Evolutionary conservation across 1,284 basidiomycete species (phyloP).

Genomic region (Rhodotorula glutinis): DNA sequence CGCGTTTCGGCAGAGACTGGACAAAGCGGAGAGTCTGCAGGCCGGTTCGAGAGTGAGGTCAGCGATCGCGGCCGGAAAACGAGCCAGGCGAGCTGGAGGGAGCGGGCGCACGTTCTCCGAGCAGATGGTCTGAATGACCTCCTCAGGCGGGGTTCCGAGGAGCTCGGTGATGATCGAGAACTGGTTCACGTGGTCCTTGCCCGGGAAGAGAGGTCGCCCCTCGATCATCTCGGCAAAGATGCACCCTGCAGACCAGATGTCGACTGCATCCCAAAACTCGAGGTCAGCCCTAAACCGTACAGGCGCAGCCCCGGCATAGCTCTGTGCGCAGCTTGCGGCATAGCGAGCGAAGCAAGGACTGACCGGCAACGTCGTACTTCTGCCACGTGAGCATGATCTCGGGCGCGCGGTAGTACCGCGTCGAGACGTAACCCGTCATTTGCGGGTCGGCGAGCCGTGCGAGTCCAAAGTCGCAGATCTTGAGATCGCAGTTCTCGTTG

Average conservation of each 20-base stretch:
- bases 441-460: slow-evolving; percentile 92
- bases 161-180: slow-evolving; percentile 99
- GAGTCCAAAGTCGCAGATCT: slow-evolving; percentile 98
- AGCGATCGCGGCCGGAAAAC: not conserved
- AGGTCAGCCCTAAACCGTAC: too few species aligned
- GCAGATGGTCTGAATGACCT: slow-evolving; percentile 98
- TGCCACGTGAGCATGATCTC: slow-evolving; percentile 99
- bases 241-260: slow-evolving; percentile 98
- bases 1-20: slow-evolving; percentile 91
- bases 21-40: slow-evolving; percentile 96
- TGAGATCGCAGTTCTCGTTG: slow-evolving; percentile 98
- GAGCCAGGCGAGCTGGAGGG: slow-evolving; percentile 6
- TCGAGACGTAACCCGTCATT: slow-evolving; percentile 99
- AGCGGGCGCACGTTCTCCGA: slow-evolving; percentile 79
- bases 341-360: slow-evolving; percentile 33
- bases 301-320: too few species aligned
- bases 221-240: slow-evolving; percentile 99
- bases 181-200: slow-evolving; percentile 99
- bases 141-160: slow-evolving; percentile 94
- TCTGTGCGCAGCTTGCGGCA: too few species aligned
- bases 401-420: slow-evolving; percentile 95
- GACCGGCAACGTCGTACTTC: slow-evolving; percentile 93
- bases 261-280: slow-evolving; percentile 55
- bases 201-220: slow-evolving; percentile 97
- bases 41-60: not conserved